Percentiles rank a stretch among this genome's conserved stretches.
Evolutionary conservation across 176 grass and related monocot species (phyloP).

Genomic region (Triticum aestivum): IWGSC_CS_RefSeq_v2.1 NC_057799.1:37239816-37240315

Average conservation of each 20-base stretch:
- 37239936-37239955: constrained; percentile 86
- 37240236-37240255: background rate
- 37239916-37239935: constrained; percentile 86
- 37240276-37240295: background rate
- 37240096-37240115: background rate
- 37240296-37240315: background rate
- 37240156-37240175: background rate
- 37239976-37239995: background rate
- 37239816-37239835: constrained; percentile 50
- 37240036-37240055: background rate
- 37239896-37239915: constrained; percentile 96
- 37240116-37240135: background rate
- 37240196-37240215: background rate
- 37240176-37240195: background rate
- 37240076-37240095: background rate
- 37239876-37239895: constrained; percentile 70
- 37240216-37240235: background rate
- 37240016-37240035: background rate
- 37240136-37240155: background rate
- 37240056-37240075: background rate
- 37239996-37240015: background rate
- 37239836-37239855: constrained; percentile 72
- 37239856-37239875: constrained; percentile 83
- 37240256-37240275: background rate
- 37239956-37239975: constrained; percentile 82